Evolutionary conservation across 345 rosid genomes (phyloP).

Genomic region (Excoecaria cochinchinensis): DNA sequence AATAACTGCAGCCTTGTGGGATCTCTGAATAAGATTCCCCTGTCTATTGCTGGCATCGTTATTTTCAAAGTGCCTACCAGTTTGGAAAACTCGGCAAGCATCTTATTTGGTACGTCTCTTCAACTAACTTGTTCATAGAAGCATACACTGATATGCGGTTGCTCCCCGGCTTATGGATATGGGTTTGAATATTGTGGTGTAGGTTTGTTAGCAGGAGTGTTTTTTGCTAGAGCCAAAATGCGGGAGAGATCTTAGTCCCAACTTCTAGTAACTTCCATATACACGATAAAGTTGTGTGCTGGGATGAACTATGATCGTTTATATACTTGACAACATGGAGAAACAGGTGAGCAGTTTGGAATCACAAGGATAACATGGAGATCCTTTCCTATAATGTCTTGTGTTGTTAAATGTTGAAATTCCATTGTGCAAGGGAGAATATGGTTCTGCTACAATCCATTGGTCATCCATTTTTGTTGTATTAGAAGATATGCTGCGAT

Average conservation of each 20-base stretch:
- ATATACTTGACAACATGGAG: background rate
- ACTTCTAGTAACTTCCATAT: background rate
- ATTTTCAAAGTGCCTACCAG: conserved; percentile 91
- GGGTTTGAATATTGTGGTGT: background rate
- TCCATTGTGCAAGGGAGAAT: background rate
- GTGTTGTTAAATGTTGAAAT: background rate
- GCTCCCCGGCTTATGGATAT: background rate
- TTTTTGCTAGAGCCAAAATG: conserved; percentile 91
- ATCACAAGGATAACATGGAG: background rate
- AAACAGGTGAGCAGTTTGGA: background rate
- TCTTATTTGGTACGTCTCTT: conserved; percentile 69
- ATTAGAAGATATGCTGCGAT: conserved; percentile 5
- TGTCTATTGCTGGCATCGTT: conserved; percentile 80
- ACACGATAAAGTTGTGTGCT: background rate
- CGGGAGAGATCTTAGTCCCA: conserved; percentile 54
- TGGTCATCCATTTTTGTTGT: conserved; percentile 6
- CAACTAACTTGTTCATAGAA: background rate
- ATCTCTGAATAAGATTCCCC: conserved; percentile 90
- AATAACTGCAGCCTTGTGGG: conserved; percentile 79
- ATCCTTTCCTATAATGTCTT: background rate
- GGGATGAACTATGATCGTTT: background rate
- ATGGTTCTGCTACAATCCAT: background rate
- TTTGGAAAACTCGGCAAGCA: conserved; percentile 89
- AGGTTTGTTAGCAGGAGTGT: conserved; percentile 92
- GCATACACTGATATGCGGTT: background rate